Evolutionary conservation across 164 flowering plant genomes (phyloP).

Genomic region (Berberis vulgaris): DNA sequence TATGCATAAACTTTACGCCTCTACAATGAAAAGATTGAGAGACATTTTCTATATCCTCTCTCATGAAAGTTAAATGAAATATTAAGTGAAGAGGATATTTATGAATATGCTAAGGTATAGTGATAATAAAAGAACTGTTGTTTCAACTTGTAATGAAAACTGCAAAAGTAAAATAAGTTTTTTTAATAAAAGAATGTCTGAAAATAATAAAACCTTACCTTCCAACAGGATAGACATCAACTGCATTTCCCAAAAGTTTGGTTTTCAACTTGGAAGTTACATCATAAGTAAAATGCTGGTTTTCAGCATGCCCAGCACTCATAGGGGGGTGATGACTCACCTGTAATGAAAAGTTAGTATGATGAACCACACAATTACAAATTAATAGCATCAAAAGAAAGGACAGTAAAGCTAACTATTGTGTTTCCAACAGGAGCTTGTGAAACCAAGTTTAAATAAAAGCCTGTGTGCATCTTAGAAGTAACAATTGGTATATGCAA

Average conservation of each 20-base stretch:
- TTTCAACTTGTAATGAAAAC: too few species aligned
- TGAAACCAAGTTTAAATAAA: not conserved
- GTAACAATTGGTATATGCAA: too few species aligned
- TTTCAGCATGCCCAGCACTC: constrained; percentile 90
- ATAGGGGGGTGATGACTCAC: constrained; percentile 90
- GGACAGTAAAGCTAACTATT: too few species aligned
- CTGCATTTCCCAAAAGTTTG: constrained; percentile 72
- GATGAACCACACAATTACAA: constrained; percentile 2
- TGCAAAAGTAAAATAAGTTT: not conserved
- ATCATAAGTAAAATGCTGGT: constrained; percentile 80
- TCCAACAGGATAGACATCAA: constrained; percentile 81
- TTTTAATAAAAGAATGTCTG: too few species aligned
- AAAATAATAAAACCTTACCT: constrained; percentile 27
- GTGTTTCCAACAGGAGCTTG: not conserved
- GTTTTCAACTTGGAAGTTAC: constrained; percentile 77
- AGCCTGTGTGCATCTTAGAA: too few species aligned
- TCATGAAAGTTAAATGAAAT: too few species aligned
- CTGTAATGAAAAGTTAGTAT: constrained; percentile 27
- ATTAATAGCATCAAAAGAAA: not conserved
- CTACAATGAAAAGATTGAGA: too few species aligned
- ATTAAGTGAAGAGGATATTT: too few species aligned
- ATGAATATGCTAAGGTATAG: too few species aligned
- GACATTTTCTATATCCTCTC: too few species aligned
- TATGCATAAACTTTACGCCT: too few species aligned
- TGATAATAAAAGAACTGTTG: too few species aligned